Evolutionary conservation across 1,284 basidiomycete genomes (phyloP), one percentile per base, ranked within the genome.

Genomic region (Cryptococcus jaspeensis): DNA sequence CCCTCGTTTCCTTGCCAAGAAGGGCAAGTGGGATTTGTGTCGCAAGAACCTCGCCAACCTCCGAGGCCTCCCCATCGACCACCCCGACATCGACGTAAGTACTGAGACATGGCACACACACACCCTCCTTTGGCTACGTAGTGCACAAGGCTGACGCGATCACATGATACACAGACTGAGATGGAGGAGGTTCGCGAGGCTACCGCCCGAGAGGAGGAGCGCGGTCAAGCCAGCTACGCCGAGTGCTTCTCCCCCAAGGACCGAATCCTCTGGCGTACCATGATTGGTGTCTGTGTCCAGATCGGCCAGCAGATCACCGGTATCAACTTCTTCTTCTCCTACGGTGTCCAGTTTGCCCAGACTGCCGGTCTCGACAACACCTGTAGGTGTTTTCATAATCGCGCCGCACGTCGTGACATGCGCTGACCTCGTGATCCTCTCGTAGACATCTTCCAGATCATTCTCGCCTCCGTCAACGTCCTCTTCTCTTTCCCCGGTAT

Each of bases 401-500:
- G n/a, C n/a, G n/a, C n/a, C n/a, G n/a, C n/a, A n/a, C n/a, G n/a
- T n/a, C n/a, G n/a, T n/a, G n/a, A n/a, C n/a, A n/a, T n/a, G n/a
- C n/a, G n/a, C 45, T 22, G 9, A 9, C 23, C 36, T 2, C 9
- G 11, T 4, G 35, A 23, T 11, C 32, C 36, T 28, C 9, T 35
- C 18, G 42, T 32, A 65, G 62, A 76, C 67, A 69, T 79, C 57
- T 79, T 77, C 59, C 78, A 79, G 55, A 78, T 80, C 69, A 79
- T 80, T 64, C 71, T 80, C 28, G 73, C 76, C 28, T 74, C 73
- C 37, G 76, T 78, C 70, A 77, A 78, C 67, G 69, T 76, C 61
- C 59, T 60, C 59, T 67, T 74, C 62, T 76, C 74, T 8, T 74
- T 75, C 70, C 74, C 73, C 41, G 75, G 76, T 61, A 69, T 78